Evolutionary conservation across 495 filamentous ascomycete genomes (phyloP), one percentile per base, ranked within the genome.

Genomic region (Cetradonia linearis): DNA sequence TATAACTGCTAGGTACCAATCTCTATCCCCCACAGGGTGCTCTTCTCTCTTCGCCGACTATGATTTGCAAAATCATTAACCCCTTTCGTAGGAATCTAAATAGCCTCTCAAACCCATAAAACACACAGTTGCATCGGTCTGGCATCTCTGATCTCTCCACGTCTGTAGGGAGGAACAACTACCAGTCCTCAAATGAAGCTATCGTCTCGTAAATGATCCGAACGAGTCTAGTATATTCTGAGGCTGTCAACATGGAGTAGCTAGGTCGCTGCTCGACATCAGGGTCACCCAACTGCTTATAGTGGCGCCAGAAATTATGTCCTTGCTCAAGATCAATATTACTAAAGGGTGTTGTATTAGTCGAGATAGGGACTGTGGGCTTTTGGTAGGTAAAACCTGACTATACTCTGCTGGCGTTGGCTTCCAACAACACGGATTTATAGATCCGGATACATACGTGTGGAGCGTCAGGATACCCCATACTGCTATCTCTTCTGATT

Each of bases 141-240:
- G 20, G 2, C 13, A 46, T 46, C 42, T 46, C 42, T 44, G 40
- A 44, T 44, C 18, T 46, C 20, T 23, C 42, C 42, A 46, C 20
- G 0, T n/a, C n/a, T 46, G 42, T 25, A 25, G n/a, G 50, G 30
- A 54, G 30, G 31, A 25, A 33, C 6, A 54, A 54, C 18, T 6
- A 13, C 33, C 11, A 2, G 8, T n/a, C 20, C 20, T 23, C 6
- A 56, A 27, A 11, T 34, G 31, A 36, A 13, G 31, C 30, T n/a
- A 14, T 3, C n/a, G 61, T 60, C 28, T 72, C 69, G 20, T 70
- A 63, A 23, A 74, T 63, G 31, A 74, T 67, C 11, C 59, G 63
- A 50, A 67, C 69, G 16, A 76, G 59, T 31, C 66, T 67, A 8
- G 68, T 65, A 31, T 70, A 65, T 42, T 71, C 63, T 31, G 33